Evolutionary conservation across 2,329 filamentous ascomycete genomes (phyloP), one percentile per base, ranked within the genome.

Genomic region (Claviceps digitariae): DNA sequence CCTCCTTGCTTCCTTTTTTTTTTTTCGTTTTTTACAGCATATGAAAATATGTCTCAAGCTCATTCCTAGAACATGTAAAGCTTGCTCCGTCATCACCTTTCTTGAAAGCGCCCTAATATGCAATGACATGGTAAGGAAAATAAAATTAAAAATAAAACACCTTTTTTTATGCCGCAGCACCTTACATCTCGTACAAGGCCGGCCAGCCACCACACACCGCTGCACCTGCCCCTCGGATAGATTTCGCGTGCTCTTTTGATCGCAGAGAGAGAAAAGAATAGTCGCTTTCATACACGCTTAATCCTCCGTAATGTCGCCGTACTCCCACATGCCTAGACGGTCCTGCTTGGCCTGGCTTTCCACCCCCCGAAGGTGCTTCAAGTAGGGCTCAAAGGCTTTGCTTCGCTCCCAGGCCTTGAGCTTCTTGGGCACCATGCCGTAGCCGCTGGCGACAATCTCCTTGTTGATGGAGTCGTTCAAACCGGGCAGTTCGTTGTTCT

Each of bases 301-400:
- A 64, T 95, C 89, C 73, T 95, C 90, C 15, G 89, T 95, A 64
- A 95, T 77, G 68, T 97, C 93, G 61, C 93, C 93, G 70, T 97
- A 98, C 78, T 98, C 93, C 90, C 91, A 98, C 79, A 95, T 93
- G 45, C 93, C 93, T 59, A 82, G 76, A 57, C 90, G 81, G 54
- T 83, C 82, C 53, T 79, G 74, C 79, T 94, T 95, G 4, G 91
- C 91, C 67, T 84, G 76, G 38, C 78, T 75, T 74, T 95, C 85
- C 51, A 85, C 79, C 67, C 85, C 78, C 64, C 80, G 83, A 57
- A 96, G 72, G 61, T 80, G 79, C 67, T 82, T 79, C 57, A 95
- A 71, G 45, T 90, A 81, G 36, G 86, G 78, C 54, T 78, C 78
- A 47, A 87, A 87, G 9, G 81, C 82, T 55, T 70, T 72, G 69